Evolutionary conservation across 805 yeast species (phyloP).

Genomic region (Hagleromyces aurorensis): DNA sequence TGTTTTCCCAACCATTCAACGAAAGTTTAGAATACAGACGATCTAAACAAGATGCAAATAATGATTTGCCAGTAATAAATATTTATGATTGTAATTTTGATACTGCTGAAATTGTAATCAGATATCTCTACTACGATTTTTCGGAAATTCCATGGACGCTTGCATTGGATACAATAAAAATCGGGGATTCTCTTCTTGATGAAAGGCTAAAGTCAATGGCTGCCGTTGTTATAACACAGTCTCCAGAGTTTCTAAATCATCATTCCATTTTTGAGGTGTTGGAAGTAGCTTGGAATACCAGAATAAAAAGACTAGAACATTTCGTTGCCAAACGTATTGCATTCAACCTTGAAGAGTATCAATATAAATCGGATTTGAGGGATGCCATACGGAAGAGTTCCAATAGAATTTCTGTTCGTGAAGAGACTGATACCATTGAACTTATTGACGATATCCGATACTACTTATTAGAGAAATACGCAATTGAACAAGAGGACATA

Average conservation of each 20-base stretch:
- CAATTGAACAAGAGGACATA: constrained; percentile 25
- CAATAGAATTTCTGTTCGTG: constrained; percentile 46
- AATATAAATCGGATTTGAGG: constrained; percentile 33
- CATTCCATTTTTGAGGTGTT: constrained; percentile 48
- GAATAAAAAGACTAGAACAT: constrained; percentile 57
- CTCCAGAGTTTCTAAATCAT: constrained; percentile 20
- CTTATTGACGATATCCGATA: constrained; percentile 70
- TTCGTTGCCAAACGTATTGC: constrained; percentile 55
- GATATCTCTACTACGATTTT: constrained; percentile 54
- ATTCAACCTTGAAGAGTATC: constrained; percentile 35
- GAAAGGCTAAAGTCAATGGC: constrained; percentile 63
- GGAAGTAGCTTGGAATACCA: constrained; percentile 59
- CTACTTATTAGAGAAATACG: constrained; percentile 36
- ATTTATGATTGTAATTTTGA: constrained; percentile 21
- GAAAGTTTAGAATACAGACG: constrained; percentile 23
- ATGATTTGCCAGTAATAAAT: constrained; percentile 21
- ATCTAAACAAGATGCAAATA: constrained; percentile 2
- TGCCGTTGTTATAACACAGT: constrained; percentile 36
- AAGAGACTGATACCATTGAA: constrained; percentile 75
- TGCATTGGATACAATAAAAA: constrained; percentile 48
- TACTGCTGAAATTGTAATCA: constrained; percentile 44
- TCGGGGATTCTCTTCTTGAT: constrained; percentile 49
- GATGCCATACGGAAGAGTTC: constrained; percentile 42
- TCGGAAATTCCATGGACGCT: constrained; percentile 41
- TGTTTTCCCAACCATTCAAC: constrained; percentile 47